Conservation (phyloP, 1,284 basidiomycete species). For the Psilocybe mexicana region DNA sequence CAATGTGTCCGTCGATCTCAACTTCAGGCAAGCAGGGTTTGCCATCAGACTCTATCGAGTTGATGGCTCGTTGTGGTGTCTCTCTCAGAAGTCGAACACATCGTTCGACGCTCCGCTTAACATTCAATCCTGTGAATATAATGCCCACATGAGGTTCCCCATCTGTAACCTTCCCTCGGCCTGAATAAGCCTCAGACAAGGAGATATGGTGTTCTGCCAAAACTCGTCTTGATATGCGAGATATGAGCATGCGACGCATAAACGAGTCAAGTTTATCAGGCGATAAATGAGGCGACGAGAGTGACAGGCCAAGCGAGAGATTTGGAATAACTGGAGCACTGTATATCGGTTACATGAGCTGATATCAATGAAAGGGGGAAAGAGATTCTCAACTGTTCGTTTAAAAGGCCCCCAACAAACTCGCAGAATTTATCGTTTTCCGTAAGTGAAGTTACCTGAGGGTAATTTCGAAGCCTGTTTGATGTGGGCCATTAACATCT, state of each 20-base stretch:
- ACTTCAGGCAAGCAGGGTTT: conserved; percentile 61
- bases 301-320: conserved; percentile 73
- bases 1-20: conserved; percentile 71
- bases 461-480: conserved; percentile 73
- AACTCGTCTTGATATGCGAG: conserved; percentile 86
- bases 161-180: conserved; percentile 32
- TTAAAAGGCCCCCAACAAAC: conserved; percentile 65
- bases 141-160: conserved; percentile 79
- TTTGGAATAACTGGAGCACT: conserved; percentile 79
- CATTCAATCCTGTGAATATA: conserved; percentile 77
- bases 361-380: not conserved
- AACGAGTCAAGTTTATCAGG: conserved; percentile 84
- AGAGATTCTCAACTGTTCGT: conserved; percentile 66
- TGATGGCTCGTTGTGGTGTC: conserved; percentile 47
- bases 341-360: conserved; percentile 7
- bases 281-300: conserved; percentile 76
- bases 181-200: conserved; percentile 61
- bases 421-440: conserved; percentile 83
- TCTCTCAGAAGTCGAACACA: conserved; percentile 63
- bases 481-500: conserved; percentile 14
- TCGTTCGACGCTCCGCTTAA: conserved; percentile 70
- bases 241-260: conserved; percentile 89
- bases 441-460: conserved; percentile 68
- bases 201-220: conserved; percentile 90
- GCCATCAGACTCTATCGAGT: conserved; percentile 35